Conservation (phyloP, 768 basidiomycete species). For the Naganishia antarctica region DNA sequence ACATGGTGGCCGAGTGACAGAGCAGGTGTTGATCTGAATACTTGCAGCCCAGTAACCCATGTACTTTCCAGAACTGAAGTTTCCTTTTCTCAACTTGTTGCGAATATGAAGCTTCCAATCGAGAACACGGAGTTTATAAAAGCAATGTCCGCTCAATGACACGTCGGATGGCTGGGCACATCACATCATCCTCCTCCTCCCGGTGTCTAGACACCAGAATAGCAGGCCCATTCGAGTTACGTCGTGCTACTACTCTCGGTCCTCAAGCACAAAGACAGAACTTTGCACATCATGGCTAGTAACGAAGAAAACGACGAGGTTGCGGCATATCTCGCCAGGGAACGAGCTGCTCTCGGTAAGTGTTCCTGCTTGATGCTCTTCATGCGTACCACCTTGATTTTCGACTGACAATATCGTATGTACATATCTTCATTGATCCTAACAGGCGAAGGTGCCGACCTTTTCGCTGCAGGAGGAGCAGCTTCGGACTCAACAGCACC, state of each 20-base stretch:
- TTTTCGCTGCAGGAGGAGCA: conserved; percentile 34
- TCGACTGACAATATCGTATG: not conserved
- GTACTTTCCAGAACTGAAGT: too few species aligned
- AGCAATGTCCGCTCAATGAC: not conserved
- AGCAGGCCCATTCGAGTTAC: conserved; percentile 26
- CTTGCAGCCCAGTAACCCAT: too few species aligned
- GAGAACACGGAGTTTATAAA: not conserved
- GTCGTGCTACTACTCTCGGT: too few species aligned
- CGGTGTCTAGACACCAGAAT: not conserved
- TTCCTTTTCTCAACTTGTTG: too few species aligned
- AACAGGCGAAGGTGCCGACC: conserved; percentile 47
- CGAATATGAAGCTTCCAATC: not conserved
- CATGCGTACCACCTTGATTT: not conserved
- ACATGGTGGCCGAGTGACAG: conserved; percentile 2
- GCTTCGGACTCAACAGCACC: not conserved
- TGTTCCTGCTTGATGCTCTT: not conserved
- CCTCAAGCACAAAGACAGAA: too few species aligned
- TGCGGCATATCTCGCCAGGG: conserved; percentile 47
- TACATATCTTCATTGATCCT: not conserved
- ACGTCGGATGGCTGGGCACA: conserved; percentile 18
- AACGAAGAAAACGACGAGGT: conserved; percentile 43
- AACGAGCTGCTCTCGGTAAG: conserved; percentile 46
- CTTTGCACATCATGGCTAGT: not conserved
- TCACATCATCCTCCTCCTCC: conserved; percentile 17
- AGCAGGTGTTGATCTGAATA: too few species aligned